These are phyloP conservation scores for Thalia dealbata DNA, from an alignment of 176 grass and related monocot genomes.

Conservation along the genomic window DNA sequence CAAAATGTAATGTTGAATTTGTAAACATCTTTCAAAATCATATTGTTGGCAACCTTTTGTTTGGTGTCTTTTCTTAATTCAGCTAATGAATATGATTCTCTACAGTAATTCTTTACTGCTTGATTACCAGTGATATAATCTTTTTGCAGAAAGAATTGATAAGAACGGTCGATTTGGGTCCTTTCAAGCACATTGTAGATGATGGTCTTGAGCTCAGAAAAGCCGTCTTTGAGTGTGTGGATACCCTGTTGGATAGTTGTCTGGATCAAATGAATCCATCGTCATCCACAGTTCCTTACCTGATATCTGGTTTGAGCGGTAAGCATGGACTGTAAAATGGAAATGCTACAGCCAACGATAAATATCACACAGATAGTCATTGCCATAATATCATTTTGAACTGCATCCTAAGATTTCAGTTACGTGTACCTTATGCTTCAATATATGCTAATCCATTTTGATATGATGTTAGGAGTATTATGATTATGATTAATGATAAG, in stretches of 20 bases:
- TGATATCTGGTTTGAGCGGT: slow-evolving; percentile 80
- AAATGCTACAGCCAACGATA: neutral
- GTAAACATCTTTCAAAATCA: neutral
- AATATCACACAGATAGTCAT: neutral
- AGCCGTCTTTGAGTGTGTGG: slow-evolving; percentile 89
- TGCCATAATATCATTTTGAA: neutral
- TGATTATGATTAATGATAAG: too few species aligned
- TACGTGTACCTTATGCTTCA: neutral
- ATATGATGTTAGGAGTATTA: neutral
- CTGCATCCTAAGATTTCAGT: neutral
- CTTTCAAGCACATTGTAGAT: slow-evolving; percentile 90
- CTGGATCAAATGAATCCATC: slow-evolving; percentile 92
- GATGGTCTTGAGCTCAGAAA: slow-evolving; percentile 88
- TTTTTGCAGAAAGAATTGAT: slow-evolving; percentile 68
- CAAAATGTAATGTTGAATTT: neutral
- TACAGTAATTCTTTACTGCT: too few species aligned
- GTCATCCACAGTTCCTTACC: slow-evolving; percentile 71
- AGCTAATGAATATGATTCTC: neutral
- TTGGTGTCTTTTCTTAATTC: neutral
- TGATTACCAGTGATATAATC: neutral
- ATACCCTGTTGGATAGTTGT: slow-evolving; percentile 79
- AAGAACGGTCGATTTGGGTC: slow-evolving; percentile 82
- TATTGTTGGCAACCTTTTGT: neutral
- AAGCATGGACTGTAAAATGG: slow-evolving; percentile 9
- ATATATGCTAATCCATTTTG: neutral